These are phyloP conservation scores for Penicillium olsonii DNA, from an alignment of 2,329 filamentous ascomycete genomes.

Conservation along the genomic window DNA sequence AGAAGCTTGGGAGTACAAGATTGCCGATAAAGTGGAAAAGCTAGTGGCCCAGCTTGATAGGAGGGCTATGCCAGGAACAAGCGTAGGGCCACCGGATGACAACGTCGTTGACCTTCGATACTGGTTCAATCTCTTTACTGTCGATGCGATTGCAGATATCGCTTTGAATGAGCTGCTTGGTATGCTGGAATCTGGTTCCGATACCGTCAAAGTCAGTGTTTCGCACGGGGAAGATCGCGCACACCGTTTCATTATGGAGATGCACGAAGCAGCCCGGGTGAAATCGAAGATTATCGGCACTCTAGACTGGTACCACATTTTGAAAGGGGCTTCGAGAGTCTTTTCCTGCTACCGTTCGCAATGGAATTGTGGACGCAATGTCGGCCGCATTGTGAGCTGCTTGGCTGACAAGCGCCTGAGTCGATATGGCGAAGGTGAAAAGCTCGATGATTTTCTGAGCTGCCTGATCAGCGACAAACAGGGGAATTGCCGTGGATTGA, in stretches of 20 bases:
- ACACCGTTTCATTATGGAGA: too few species aligned
- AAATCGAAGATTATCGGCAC: too few species aligned
- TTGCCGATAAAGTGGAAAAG: neutral
- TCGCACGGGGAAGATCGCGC: too few species aligned
- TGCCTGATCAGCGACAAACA: neutral
- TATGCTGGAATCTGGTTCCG: neutral
- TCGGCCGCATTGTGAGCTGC: neutral
- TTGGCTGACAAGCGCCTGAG: neutral
- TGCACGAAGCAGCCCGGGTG: too few species aligned
- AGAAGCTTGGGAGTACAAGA: constrained; percentile 12
- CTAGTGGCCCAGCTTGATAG: neutral
- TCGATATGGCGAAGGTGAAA: neutral
- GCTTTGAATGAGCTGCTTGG: neutral
- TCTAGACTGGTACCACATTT: too few species aligned
- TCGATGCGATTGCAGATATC: neutral
- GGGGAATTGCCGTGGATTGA: neutral
- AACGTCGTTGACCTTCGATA: neutral
- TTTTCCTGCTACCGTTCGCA: neutral
- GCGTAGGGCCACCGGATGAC: neutral
- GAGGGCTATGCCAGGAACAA: too few species aligned
- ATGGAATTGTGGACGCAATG: neutral
- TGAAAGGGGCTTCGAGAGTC: too few species aligned
- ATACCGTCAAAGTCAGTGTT: too few species aligned
- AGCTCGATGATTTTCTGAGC: neutral
- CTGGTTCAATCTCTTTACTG: neutral